These are phyloP conservation scores for Euphorbia peplus DNA, from an alignment of 345 rosid genomes.

Conservation along the genomic window DNA sequence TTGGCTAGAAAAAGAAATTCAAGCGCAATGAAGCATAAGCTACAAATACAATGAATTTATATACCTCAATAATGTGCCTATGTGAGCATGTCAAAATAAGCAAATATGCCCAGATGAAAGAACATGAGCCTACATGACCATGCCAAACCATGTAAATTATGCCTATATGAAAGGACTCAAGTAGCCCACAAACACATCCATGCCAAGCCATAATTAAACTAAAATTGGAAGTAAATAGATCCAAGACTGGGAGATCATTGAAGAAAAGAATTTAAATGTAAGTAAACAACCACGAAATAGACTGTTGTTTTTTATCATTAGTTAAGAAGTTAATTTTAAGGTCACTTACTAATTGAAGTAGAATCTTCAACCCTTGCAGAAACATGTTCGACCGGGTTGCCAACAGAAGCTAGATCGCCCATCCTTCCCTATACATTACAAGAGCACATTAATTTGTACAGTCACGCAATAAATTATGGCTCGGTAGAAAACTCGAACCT, in stretches of 20 bases:
- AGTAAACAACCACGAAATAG: background rate
- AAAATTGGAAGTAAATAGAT: background rate
- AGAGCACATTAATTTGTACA: background rate
- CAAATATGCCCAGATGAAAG: background rate
- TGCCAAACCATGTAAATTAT: background rate
- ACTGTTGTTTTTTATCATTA: slow-evolving; percentile 1
- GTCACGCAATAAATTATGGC: background rate
- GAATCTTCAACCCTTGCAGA: slow-evolving; percentile 15
- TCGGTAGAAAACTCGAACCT: background rate
- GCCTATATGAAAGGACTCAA: background rate
- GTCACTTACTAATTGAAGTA: slow-evolving; percentile 18
- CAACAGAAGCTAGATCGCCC: slow-evolving; percentile 12
- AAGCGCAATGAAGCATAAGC: background rate
- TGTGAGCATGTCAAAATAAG: too few relatives aligned
- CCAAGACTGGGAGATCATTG: background rate
- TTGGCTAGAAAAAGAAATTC: background rate
- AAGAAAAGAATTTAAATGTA: background rate
- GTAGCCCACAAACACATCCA: too few relatives aligned
- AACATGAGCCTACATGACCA: background rate
- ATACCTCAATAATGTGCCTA: background rate
- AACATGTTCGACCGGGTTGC: background rate
- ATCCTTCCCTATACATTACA: slow-evolving; percentile 14
- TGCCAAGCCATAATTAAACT: background rate
- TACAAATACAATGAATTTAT: too few relatives aligned
- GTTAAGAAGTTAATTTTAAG: background rate